Percentiles rank a stretch among this genome's conserved stretches.
phyloP scores from a whole-genome alignment of 371 early-diverging fungal genomes.

The Rhizopus stolonifer region DNA sequence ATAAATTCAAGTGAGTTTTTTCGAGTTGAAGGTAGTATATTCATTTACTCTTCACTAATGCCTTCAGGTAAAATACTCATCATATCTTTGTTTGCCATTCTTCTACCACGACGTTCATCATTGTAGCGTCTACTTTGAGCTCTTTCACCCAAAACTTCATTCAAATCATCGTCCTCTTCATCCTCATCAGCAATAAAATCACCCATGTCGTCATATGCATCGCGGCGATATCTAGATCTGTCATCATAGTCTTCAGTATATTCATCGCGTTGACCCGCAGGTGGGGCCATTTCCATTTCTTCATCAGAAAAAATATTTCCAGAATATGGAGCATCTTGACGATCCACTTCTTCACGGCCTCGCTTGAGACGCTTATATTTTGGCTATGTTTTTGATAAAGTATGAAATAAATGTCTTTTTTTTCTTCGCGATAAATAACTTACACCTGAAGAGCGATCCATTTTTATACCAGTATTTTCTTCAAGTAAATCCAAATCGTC shows the following conservation, averaged over 20 bases:
- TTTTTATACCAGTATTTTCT: constrained; percentile 78
- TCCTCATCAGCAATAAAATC: constrained; percentile 76
- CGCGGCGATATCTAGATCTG: constrained; percentile 42
- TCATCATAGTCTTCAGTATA: constrained; percentile 46
- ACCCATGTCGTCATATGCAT: constrained; percentile 60
- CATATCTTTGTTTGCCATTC: constrained; percentile 38
- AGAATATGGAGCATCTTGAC: constrained; percentile 37
- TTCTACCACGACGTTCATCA: constrained; percentile 33
- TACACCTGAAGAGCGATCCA: constrained; percentile 53
- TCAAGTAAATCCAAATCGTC: constrained; percentile 85
- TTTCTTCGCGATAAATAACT: constrained; percentile 6
- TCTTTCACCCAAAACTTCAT: constrained; percentile 63
- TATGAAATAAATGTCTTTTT: too few relatives aligned
- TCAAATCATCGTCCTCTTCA: constrained; percentile 51
- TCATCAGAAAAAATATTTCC: constrained; percentile 57
- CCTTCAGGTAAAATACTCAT: constrained; percentile 47
- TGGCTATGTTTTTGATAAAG: too few relatives aligned
- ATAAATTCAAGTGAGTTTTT: too few relatives aligned
- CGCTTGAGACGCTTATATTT: constrained; percentile 74
- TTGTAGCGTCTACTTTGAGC: constrained; percentile 38
- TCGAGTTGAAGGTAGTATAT: background rate
- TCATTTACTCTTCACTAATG: constrained; percentile 41
- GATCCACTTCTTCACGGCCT: constrained; percentile 53
- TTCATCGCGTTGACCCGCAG: constrained; percentile 40
- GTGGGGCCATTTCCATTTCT: constrained; percentile 29